phyloP scores from a whole-genome alignment of 1,284 basidiomycete genomes.

The Ganoderma lucidum region DNA sequence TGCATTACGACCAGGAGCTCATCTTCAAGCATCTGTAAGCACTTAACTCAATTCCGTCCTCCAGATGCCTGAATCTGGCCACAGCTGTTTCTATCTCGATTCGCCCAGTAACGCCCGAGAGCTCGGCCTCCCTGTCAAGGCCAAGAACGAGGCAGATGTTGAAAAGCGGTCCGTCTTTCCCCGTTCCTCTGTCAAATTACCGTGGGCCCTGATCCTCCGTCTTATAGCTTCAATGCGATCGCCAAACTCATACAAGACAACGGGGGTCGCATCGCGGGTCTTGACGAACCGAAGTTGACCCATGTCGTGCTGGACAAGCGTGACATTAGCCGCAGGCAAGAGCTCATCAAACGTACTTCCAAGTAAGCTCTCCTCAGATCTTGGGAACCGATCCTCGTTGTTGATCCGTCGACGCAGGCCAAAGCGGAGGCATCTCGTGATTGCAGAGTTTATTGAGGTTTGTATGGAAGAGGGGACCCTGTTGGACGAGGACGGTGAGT shows the following conservation, averaged over 20 bases:
- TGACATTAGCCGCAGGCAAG: slow-evolving; percentile 73
- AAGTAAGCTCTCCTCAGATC: slow-evolving; percentile 52
- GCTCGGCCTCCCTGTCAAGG: slow-evolving; percentile 66
- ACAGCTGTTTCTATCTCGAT: slow-evolving; percentile 89
- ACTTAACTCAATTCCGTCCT: neutral
- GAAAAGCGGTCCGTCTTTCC: slow-evolving; percentile 53
- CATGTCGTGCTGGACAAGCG: slow-evolving; percentile 86
- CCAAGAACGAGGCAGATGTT: slow-evolving; percentile 62
- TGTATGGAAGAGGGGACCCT: slow-evolving; percentile 84
- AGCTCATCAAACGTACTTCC: slow-evolving; percentile 75
- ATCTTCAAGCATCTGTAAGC: slow-evolving; percentile 84
- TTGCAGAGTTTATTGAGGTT: slow-evolving; percentile 78
- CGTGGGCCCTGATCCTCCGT: neutral
- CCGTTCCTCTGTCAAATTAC: slow-evolving; percentile 6
- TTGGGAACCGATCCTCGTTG: slow-evolving; percentile 19
- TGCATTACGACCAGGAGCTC: slow-evolving; percentile 77
- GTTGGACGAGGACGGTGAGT: slow-evolving; percentile 79
- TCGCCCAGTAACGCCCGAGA: slow-evolving; percentile 73
- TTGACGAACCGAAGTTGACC: slow-evolving; percentile 81
- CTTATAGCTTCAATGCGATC: slow-evolving; percentile 63
- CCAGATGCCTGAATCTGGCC: neutral
- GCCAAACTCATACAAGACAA: slow-evolving; percentile 63
- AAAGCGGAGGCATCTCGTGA: slow-evolving; percentile 79
- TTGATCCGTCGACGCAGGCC: slow-evolving; percentile 54
- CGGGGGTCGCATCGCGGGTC: slow-evolving; percentile 74